phyloP scores from a whole-genome alignment of 768 basidiomycete genomes.

The Lentinula guzmanii region DNA sequence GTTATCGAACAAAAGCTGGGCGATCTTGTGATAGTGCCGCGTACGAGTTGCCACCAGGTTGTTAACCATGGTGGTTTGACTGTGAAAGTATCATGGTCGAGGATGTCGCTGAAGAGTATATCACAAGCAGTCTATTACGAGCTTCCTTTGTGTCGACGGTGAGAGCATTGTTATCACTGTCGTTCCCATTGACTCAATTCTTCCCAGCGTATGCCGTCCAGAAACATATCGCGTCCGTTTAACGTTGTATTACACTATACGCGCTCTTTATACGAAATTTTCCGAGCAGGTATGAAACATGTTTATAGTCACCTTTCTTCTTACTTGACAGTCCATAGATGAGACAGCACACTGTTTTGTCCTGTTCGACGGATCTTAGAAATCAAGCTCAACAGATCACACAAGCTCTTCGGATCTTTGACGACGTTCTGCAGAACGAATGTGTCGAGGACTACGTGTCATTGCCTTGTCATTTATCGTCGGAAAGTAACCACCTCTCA shows the following conservation, averaged over 20 bases:
- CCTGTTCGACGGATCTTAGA: neutral
- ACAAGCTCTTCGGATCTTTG: slow-evolving; percentile 23
- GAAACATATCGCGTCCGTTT: slow-evolving; percentile 76
- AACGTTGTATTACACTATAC: slow-evolving; percentile 53
- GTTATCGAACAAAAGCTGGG: slow-evolving; percentile 69
- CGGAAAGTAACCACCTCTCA: neutral
- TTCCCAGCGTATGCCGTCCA: slow-evolving; percentile 64
- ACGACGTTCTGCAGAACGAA: slow-evolving; percentile 48
- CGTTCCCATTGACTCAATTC: neutral
- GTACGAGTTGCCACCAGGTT: slow-evolving; percentile 79
- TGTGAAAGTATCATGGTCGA: slow-evolving; percentile 81
- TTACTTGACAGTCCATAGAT: neutral
- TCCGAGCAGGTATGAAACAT: neutral
- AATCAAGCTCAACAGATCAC: neutral
- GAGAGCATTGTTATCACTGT: slow-evolving; percentile 7
- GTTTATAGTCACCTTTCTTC: neutral
- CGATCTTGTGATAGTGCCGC: slow-evolving; percentile 77
- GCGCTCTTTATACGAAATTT: neutral
- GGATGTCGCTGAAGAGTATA: slow-evolving; percentile 69
- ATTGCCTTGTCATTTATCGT: slow-evolving; percentile 19
- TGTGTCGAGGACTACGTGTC: slow-evolving; percentile 20
- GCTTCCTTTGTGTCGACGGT: slow-evolving; percentile 78
- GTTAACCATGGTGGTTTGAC: slow-evolving; percentile 77
- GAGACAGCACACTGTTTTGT: neutral
- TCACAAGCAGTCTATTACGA: slow-evolving; percentile 61